phyloP scores from a whole-genome alignment of 2,329 filamentous ascomycete genomes.

The Diaporthe velutina region DNA sequence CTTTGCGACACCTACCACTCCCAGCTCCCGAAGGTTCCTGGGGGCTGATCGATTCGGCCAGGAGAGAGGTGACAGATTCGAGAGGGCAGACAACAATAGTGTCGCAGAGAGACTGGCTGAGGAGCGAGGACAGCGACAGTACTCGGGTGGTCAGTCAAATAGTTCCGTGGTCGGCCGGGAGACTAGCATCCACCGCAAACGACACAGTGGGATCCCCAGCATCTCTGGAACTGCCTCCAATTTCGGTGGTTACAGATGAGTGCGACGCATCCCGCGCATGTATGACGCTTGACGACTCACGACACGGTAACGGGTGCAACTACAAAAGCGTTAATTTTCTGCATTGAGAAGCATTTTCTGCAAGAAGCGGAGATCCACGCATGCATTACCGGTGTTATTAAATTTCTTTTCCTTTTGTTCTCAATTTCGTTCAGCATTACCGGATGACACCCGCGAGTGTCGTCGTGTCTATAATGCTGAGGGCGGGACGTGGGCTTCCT shows the following conservation, averaged over 20 bases:
- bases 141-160: conserved; percentile 56
- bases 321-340: conserved; percentile 26
- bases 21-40: conserved; percentile 61
- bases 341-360: conserved; percentile 36
- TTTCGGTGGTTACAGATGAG: conserved; percentile 60
- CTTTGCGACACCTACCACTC: conserved; percentile 54
- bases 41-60: conserved; percentile 55
- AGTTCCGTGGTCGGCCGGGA: conserved; percentile 57
- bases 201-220: conserved; percentile 57
- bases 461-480: neutral
- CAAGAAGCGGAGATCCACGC: conserved; percentile 17
- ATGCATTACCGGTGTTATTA: conserved; percentile 31
- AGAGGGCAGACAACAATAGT: conserved; percentile 48
- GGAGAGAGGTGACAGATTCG: conserved; percentile 48
- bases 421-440: conserved; percentile 17
- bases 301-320: conserved; percentile 14
- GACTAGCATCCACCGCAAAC: conserved; percentile 60
- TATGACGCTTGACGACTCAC: conserved; percentile 18
- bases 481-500: neutral
- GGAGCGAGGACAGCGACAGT: conserved; percentile 58
- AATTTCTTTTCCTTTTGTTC: conserved; percentile 6
- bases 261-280: conserved; percentile 1
- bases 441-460: neutral
- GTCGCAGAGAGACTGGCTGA: conserved; percentile 54
- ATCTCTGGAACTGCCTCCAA: conserved; percentile 55